These are phyloP conservation scores for Eimeria falciformis DNA, from an alignment of 169 alveolate genomes.

Conservation along the genomic window DNA sequence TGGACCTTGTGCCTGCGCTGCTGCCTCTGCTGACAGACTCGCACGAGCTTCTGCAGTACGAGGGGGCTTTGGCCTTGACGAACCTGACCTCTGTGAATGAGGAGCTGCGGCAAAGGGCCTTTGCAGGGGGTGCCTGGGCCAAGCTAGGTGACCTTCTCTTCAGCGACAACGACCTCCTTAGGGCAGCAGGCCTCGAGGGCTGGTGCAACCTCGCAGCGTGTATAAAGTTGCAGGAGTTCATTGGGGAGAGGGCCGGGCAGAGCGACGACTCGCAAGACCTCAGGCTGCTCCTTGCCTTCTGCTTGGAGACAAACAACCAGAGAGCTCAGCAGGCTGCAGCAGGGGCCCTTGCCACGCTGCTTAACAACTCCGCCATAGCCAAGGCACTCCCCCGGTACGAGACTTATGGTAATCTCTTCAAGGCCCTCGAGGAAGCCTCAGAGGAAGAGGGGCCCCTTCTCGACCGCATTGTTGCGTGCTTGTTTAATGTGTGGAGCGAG, in stretches of 20 bases:
- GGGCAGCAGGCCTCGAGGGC: constrained; percentile 75
- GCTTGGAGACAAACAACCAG: constrained; percentile 35
- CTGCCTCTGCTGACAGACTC: constrained; percentile 41
- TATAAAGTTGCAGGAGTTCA: neutral
- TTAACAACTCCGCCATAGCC: constrained; percentile 7
- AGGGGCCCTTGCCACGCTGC: constrained; percentile 64
- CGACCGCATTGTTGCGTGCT: neutral
- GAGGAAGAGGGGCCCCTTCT: constrained; percentile 25
- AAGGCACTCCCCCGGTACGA: neutral
- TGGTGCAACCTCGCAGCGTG: constrained; percentile 69
- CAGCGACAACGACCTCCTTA: constrained; percentile 51
- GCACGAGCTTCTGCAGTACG: constrained; percentile 75
- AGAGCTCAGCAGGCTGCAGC: constrained; percentile 70
- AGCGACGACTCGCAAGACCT: constrained; percentile 33
- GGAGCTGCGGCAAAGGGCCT: constrained; percentile 35
- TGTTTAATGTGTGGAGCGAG: neutral
- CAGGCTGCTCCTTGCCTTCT: constrained; percentile 47
- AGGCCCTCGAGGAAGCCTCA: constrained; percentile 9
- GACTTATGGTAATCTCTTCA: neutral
- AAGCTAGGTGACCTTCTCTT: constrained; percentile 42
- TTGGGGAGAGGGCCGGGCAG: constrained; percentile 9
- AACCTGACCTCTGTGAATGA: constrained; percentile 44
- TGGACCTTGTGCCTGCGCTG: constrained; percentile 26
- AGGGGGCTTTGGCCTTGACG: constrained; percentile 65
- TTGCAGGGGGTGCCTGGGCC: constrained; percentile 65